Evolutionary conservation across 257 asterid genomes (phyloP), one percentile per base, ranked within the genome.

Genomic region (Solanum pimpinellifolium): DNA sequence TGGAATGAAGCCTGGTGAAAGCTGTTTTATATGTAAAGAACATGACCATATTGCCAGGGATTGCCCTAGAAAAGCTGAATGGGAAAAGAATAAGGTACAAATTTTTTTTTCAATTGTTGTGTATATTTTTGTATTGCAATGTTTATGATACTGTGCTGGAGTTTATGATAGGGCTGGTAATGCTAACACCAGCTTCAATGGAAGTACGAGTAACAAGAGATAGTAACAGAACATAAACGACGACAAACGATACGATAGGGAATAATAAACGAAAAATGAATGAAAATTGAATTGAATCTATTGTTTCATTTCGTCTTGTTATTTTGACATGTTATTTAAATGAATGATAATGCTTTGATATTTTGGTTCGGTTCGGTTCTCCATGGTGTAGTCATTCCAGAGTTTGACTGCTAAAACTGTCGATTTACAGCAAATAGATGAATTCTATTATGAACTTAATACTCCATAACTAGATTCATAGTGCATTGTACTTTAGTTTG

Each of bases 1-100:
- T 47, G 99, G 99, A 16, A 93, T 95, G 98, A 94, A 92, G 92
- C 98, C 99, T 52, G 99, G 99, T n/a, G 98, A 95, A 87, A 97
- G 97, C 91, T 97, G 99, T 89, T 95, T 80, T 42, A 97, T 97
- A 20, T 97, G 99, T 92, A 95, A 86, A 89, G 94, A 87, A 3
- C 89, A 89, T 1, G 96, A 95, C 90, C 99, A 97, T 73, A 94
- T 97, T 90, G 97, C 98, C 35, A 97, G 91, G 90, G 88, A 91
- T 68, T 97, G 99, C 82, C 98, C 96, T 41, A 84, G 85, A 78
- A 97, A 95, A 92, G 91, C 96, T 9, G 92, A 90, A 83, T 97
- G 99, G 99, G 99, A 95, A 92, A 94, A 92, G 90, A 94, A 97
- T 86, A 97, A 97, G 99, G 99, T 95, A 76, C 62, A 16, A 52